A percentile compares a stretch with the other conserved stretches of the same genome.
phyloP scores from a whole-genome alignment of 768 basidiomycete genomes.

The Phanerochaete sordida region DNA sequence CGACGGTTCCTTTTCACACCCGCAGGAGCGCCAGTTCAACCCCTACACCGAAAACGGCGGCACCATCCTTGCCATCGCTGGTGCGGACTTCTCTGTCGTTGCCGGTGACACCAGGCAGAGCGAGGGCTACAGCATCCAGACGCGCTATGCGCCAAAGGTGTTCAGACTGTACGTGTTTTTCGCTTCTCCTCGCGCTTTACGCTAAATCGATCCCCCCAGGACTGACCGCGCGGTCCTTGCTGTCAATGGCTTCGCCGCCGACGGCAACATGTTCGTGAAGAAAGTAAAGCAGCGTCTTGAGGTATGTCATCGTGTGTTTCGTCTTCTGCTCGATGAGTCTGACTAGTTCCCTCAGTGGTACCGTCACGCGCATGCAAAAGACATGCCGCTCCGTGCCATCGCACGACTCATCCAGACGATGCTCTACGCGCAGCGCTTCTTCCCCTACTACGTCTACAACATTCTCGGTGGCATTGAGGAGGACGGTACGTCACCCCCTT shows the following conservation, averaged over 20 bases:
- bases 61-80: conserved; percentile 94
- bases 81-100: conserved; percentile 89
- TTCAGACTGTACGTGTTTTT: conserved; percentile 74
- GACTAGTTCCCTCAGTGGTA: conserved; percentile 70
- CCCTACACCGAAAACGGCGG: conserved; percentile 95
- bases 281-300: conserved; percentile 92
- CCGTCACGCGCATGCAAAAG: conserved; percentile 92
- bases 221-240: conserved; percentile 92
- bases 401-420: conserved; percentile 98
- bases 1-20: conserved; percentile 27
- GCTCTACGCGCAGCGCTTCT: conserved; percentile 94
- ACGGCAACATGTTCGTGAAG: conserved; percentile 98
- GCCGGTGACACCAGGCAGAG: conserved; percentile 97
- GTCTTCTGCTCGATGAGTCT: not conserved
- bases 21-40: conserved; percentile 68
- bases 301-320: conserved; percentile 43
- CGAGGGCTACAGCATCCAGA: conserved; percentile 97
- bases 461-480: conserved; percentile 96
- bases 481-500: conserved; percentile 62
- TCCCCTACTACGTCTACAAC: conserved; percentile 98
- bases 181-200: not conserved
- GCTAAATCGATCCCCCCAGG: conserved; percentile 36
- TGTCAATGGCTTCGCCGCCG: conserved; percentile 96
- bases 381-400: conserved; percentile 95
- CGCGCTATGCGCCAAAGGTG: conserved; percentile 94